Percentiles rank a stretch among this genome's conserved stretches.
phyloP scores from a whole-genome alignment of 176 grass and related monocot species.

The Bolboschoenus planiculmis region DNA sequence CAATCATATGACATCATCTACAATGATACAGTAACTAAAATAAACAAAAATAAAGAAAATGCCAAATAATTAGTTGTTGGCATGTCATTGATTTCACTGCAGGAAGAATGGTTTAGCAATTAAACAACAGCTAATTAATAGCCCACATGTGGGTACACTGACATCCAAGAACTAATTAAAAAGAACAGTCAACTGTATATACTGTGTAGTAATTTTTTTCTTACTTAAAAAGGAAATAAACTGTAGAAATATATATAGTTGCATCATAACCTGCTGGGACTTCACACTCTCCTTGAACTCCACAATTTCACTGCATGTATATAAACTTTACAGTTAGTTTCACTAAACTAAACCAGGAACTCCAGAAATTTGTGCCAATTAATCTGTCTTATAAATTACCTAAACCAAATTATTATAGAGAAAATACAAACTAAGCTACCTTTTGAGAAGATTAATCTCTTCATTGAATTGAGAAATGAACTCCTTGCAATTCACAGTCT shows the following conservation, averaged over 20 bases:
- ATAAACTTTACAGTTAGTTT: neutral
- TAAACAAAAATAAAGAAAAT: too few relatives aligned
- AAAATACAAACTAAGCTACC: slow-evolving; percentile 1
- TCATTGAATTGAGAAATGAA: neutral
- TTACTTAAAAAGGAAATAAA: neutral
- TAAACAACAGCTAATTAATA: neutral
- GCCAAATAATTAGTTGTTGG: too few relatives aligned
- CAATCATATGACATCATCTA: neutral
- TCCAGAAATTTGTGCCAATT: neutral
- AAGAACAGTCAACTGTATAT: neutral
- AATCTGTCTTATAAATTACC: neutral
- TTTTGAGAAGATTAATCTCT: slow-evolving; percentile 27
- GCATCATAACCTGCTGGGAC: neutral
- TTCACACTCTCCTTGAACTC: neutral
- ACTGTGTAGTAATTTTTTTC: neutral
- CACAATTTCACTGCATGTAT: neutral
- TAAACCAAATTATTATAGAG: neutral
- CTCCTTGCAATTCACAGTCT: slow-evolving; percentile 5
- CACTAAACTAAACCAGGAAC: neutral
- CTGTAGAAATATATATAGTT: neutral
- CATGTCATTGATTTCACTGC: too few relatives aligned
- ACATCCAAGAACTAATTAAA: neutral
- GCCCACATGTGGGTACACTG: neutral
- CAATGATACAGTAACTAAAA: neutral
- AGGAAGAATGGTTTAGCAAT: too few relatives aligned